phyloP scores from a whole-genome alignment of 2,329 filamentous ascomycete species.

The Neonectria sp. region DNA sequence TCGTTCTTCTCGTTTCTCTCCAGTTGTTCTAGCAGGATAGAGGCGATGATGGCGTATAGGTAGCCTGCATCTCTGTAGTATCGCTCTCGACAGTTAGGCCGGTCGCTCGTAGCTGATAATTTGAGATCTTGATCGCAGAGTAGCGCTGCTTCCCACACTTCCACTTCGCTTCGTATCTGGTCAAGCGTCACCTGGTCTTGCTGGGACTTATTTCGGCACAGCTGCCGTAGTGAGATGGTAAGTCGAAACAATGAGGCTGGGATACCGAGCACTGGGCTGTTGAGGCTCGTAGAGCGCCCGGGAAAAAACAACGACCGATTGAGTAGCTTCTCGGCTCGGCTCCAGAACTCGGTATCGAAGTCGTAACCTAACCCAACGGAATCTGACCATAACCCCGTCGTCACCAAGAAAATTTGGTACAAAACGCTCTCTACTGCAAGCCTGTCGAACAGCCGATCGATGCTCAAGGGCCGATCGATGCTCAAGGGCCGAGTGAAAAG shows the following conservation, averaged over 20 bases:
- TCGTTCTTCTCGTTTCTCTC: neutral
- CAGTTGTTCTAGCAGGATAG: slow-evolving; percentile 38
- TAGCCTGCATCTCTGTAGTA: slow-evolving; percentile 37
- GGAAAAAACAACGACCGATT: slow-evolving; percentile 31
- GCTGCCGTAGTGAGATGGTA: slow-evolving; percentile 25
- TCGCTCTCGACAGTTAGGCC: neutral
- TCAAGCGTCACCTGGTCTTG: neutral
- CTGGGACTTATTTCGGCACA: slow-evolving; percentile 15
- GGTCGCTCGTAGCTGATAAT: neutral
- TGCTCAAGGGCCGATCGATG: slow-evolving; percentile 21
- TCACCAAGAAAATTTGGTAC: slow-evolving; percentile 41
- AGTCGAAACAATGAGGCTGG: slow-evolving; percentile 39
- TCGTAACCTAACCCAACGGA: slow-evolving; percentile 4
- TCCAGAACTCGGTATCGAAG: slow-evolving; percentile 39
- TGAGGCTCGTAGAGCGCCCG: slow-evolving; percentile 25
- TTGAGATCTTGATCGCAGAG: slow-evolving; percentile 14
- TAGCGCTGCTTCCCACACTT: slow-evolving; percentile 30
- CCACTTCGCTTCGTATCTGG: slow-evolving; percentile 23
- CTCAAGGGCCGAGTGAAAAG: slow-evolving; percentile 23
- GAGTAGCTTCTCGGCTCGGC: slow-evolving; percentile 33
- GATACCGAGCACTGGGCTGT: slow-evolving; percentile 44
- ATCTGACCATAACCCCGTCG: slow-evolving; percentile 43
- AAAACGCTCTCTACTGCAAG: slow-evolving; percentile 45
- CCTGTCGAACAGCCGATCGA: slow-evolving; percentile 38
- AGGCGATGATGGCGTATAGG: slow-evolving; percentile 38